phyloP scores from a whole-genome alignment of 176 grass and related monocot species.

The Coix lacrymajobi region DNA sequence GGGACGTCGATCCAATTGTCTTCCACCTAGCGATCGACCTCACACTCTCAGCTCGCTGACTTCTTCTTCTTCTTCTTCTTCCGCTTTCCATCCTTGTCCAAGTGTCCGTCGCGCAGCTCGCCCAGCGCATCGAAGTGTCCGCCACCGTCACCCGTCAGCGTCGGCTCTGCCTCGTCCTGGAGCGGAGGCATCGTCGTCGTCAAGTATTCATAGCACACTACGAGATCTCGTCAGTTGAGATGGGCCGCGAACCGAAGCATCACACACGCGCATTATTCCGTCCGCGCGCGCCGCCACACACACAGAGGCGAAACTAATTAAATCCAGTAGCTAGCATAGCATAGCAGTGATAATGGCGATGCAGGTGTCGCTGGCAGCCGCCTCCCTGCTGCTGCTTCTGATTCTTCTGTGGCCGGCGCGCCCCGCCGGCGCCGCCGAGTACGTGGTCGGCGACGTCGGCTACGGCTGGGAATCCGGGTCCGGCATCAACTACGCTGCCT shows the following conservation, averaged over 20 bases:
- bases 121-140: background rate
- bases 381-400: background rate
- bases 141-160: background rate
- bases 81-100: background rate
- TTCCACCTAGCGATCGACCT: too few relatives aligned
- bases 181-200: background rate
- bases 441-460: conserved; percentile 12
- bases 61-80: background rate
- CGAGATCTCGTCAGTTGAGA: background rate
- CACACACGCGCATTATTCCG: too few relatives aligned
- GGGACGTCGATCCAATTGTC: too few relatives aligned
- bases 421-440: background rate
- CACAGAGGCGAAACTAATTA: too few relatives aligned
- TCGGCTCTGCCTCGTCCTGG: background rate
- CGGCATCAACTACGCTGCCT: conserved; percentile 40
- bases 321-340: too few relatives aligned
- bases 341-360: background rate
- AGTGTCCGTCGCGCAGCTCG: background rate
- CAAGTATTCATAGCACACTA: background rate
- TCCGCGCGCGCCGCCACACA: too few relatives aligned
- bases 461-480: conserved; percentile 36
- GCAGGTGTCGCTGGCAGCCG: background rate
- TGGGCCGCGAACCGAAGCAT: too few relatives aligned
- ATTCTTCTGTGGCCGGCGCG: background rate
- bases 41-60: background rate